Conservation (phyloP, 148 eudicot genomes). For the Chenopodium formosanum region DNA sequence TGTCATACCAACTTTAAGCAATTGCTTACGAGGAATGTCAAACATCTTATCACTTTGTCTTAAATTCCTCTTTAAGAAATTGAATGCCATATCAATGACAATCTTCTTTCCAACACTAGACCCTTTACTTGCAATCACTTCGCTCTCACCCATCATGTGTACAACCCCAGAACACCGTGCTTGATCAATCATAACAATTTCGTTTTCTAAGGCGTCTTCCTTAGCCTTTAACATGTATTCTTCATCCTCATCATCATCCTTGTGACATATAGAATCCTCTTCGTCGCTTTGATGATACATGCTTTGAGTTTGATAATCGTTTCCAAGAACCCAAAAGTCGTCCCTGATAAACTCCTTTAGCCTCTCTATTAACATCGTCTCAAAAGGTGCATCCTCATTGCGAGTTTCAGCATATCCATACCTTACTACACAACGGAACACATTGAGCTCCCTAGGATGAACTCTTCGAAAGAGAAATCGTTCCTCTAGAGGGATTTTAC, state of each 20-base stretch:
- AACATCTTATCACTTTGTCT: background rate
- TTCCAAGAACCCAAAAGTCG: slow-evolving; percentile 28
- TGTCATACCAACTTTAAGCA: background rate
- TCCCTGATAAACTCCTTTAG: slow-evolving; percentile 21
- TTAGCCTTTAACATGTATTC: background rate
- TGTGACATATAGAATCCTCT: background rate
- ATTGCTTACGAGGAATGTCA: background rate
- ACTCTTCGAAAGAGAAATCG: background rate
- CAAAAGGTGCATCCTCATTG: background rate
- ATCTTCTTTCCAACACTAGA: background rate
- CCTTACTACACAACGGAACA: background rate
- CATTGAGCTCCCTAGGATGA: background rate
- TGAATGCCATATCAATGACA: background rate
- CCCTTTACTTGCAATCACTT: background rate
- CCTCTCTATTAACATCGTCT: background rate
- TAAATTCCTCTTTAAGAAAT: background rate
- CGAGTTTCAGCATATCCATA: background rate
- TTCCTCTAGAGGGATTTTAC: background rate
- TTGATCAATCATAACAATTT: background rate
- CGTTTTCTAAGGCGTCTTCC: background rate
- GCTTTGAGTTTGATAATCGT: background rate
- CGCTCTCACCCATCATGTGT: background rate
- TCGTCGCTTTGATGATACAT: background rate
- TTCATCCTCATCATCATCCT: background rate
- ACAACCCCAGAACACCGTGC: background rate